Conservation (phyloP, 148 eudicot species). For the Polygonum maritimum region DNA sequence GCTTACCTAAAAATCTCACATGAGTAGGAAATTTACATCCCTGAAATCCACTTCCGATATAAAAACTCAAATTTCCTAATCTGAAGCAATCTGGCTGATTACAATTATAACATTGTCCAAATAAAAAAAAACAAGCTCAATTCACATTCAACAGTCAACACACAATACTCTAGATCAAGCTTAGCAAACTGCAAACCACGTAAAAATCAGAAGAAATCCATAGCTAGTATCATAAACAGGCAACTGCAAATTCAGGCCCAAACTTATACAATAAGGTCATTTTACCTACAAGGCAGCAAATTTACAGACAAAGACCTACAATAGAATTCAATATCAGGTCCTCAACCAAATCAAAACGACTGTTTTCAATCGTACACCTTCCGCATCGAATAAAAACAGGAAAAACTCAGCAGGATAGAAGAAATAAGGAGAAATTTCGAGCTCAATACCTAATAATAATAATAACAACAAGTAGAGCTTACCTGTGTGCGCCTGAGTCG, state of each 20-base stretch:
- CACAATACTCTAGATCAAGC: not conserved
- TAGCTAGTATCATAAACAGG: not conserved
- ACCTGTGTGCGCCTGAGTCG: not conserved
- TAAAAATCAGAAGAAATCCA: not conserved
- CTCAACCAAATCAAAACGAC: not conserved
- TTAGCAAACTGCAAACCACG: not conserved
- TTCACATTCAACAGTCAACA: not conserved
- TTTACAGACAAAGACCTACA: not conserved
- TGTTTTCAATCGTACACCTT: not conserved
- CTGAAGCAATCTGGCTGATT: not conserved
- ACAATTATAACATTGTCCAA: not conserved
- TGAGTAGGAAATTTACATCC: not conserved
- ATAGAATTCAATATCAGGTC: not conserved
- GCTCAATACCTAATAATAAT: not conserved
- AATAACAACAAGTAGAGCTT: not conserved
- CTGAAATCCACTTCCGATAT: not conserved
- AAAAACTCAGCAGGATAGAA: not conserved
- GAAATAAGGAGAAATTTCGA: not conserved
- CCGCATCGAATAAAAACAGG: not conserved
- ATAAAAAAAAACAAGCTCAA: not conserved
- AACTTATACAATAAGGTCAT: not conserved
- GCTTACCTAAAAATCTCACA: slow-evolving; percentile 22
- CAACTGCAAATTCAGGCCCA: not conserved
- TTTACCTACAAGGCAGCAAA: not conserved
- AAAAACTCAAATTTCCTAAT: not conserved